Evolutionary conservation across 1,139 yeast genomes (phyloP), one percentile per base, ranked within the genome.

Genomic region (Geotrichum cucujoidarum): DNA sequence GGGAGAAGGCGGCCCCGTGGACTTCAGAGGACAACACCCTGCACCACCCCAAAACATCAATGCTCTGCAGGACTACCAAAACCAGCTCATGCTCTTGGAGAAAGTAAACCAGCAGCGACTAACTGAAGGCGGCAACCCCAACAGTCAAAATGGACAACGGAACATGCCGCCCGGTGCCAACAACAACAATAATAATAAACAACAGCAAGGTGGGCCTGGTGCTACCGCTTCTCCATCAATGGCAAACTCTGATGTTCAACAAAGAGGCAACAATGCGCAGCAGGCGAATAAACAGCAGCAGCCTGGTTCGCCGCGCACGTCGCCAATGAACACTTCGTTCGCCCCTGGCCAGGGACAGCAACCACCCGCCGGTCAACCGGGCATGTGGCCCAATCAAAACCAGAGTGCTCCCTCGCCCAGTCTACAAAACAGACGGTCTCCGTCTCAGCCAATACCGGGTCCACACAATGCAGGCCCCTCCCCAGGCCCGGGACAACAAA

Each of bases 71-170:
- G 90, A 83, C 61, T 84, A 83, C 63, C 92, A 84, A 63, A 77
- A 78, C 75, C 92, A 84, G 64, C 67, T 84, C 55, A 77, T 83
- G 79, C 64, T 81, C 40, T 67, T 84, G 52, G 92, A 84, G 55
- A 78, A 78, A 55, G 89, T 82, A 60, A 83, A 83, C 63, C 81
- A 81, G 62, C 79, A 78, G 61, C 65, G 74, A 52, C 55, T 67
- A 41, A 54, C 62, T 58, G 67, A 62, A 40, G 72, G 83, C 30
- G 72, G 68, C 11, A 68, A 64, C 27, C 14, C 24, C 2, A 24
- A 30, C 21, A 46, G 40, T 27, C 49, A 46, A 27, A 43, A 25
- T n/a, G 53, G 49, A 21, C 52, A 53, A 16, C 52, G 52, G 14
- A 34, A 47, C 10, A 29, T 41, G 31, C 48, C 46, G 36, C 33